Conservation (phyloP, 2,329 filamentous ascomycete species). For the Ophiostoma piceae region DNA sequence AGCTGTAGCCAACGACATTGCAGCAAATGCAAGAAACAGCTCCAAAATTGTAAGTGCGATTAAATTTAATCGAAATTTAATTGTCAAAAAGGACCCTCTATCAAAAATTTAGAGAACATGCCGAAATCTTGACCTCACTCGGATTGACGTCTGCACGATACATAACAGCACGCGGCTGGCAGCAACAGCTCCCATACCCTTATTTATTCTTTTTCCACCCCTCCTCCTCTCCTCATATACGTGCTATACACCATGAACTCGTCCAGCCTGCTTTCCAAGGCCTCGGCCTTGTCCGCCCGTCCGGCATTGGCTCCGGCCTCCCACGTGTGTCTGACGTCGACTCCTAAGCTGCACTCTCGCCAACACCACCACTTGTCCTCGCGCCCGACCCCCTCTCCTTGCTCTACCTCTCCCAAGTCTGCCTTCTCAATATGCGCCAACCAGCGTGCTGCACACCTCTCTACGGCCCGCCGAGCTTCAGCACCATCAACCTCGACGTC, state of each 20-base stretch:
- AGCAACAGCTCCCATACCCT: neutral
- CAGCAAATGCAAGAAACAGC: constrained; percentile 17
- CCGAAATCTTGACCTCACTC: neutral
- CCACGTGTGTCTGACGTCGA: constrained; percentile 31
- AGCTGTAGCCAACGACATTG: constrained; percentile 23
- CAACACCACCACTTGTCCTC: constrained; percentile 6
- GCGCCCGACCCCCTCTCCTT: neutral
- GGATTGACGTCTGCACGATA: constrained; percentile 1
- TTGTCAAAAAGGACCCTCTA: neutral
- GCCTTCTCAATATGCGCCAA: neutral
- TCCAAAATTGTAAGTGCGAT: constrained; percentile 4
- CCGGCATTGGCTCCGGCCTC: constrained; percentile 32
- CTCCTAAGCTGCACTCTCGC: constrained; percentile 28
- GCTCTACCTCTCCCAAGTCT: neutral
- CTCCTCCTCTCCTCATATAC: neutral
- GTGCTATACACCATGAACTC: constrained; percentile 8
- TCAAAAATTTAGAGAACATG: constrained; percentile 5
- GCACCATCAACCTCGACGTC: neutral
- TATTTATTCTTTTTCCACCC: neutral
- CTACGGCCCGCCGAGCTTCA: neutral
- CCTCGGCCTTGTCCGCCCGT: constrained; percentile 33
- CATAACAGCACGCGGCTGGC: neutral
- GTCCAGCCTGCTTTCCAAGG: constrained; percentile 33
- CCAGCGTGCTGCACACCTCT: constrained; percentile 10
- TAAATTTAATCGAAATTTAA: constrained; percentile 19